phyloP scores from a whole-genome alignment of 345 rosid species.

The Barbarea vulgaris region DNA sequence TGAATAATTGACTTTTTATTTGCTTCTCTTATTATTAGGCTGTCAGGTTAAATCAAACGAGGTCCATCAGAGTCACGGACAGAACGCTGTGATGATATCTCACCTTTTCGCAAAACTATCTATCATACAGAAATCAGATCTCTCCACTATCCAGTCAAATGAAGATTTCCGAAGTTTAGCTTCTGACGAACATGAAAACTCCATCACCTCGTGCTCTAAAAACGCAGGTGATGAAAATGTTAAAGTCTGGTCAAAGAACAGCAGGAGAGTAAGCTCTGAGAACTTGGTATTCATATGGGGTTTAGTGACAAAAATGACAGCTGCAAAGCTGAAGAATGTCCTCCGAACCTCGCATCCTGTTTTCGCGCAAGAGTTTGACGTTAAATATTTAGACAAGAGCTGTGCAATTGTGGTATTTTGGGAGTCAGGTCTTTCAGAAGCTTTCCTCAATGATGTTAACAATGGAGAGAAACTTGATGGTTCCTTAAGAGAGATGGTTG shows the following conservation, averaged over 20 bases:
- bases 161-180: constrained; percentile 36
- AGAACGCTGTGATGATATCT: constrained; percentile 61
- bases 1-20: not conserved
- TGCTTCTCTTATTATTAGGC: constrained; percentile 34
- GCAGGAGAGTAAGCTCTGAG: constrained; percentile 56
- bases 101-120: constrained; percentile 72
- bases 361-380: constrained; percentile 55
- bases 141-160: constrained; percentile 34
- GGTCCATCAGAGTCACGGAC: constrained; percentile 58
- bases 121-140: constrained; percentile 54
- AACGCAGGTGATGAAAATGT: constrained; percentile 46
- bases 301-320: constrained; percentile 48
- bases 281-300: constrained; percentile 89
- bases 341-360: constrained; percentile 61
- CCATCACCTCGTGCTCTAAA: constrained; percentile 36
- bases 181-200: constrained; percentile 45
- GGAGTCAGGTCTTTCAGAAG: constrained; percentile 50
- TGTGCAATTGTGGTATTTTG: constrained; percentile 80
- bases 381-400: constrained; percentile 61
- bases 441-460: constrained; percentile 52
- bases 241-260: constrained; percentile 60
- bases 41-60: constrained; percentile 32
- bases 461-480: constrained; percentile 48
- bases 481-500: constrained; percentile 61
- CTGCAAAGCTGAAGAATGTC: constrained; percentile 58